These are phyloP conservation scores for Pythium insidiosum DNA, from an alignment of 352 stramenopile genomes.

Conservation along the genomic window DNA sequence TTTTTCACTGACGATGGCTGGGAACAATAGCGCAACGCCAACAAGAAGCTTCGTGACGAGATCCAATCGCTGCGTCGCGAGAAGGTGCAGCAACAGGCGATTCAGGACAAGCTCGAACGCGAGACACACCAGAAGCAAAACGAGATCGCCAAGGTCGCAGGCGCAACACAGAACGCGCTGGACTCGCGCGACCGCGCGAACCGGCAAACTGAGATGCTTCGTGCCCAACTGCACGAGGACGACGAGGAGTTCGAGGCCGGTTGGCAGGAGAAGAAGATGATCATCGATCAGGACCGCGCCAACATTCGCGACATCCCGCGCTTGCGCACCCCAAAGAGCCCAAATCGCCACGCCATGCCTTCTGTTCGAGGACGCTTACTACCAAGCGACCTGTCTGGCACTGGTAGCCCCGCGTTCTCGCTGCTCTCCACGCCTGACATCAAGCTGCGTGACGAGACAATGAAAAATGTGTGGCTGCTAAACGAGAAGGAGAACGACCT, in stretches of 20 bases:
- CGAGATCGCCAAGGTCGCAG: conserved; percentile 70
- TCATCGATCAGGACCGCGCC: conserved; percentile 80
- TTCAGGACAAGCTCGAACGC: conserved; percentile 72
- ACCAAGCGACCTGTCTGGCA: conserved; percentile 9
- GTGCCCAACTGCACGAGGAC: conserved; percentile 71
- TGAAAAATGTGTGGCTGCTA: conserved; percentile 67
- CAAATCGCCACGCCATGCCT: conserved; percentile 19
- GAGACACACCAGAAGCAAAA: conserved; percentile 81
- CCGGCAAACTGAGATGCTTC: conserved; percentile 67
- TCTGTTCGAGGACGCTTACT: conserved; percentile 2
- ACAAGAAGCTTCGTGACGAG: conserved; percentile 73
- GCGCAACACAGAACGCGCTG: conserved; percentile 72
- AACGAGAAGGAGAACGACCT: conserved; percentile 74
- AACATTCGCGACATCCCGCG: conserved; percentile 70
- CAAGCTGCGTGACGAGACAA: conserved; percentile 66
- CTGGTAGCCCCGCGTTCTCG: conserved; percentile 32
- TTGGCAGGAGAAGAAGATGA: conserved; percentile 75
- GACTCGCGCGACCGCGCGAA: conserved; percentile 81
- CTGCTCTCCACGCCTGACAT: conserved; percentile 55
- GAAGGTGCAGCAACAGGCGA: conserved; percentile 67
- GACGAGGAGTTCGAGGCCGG: conserved; percentile 77
- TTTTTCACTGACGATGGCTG: neutral
- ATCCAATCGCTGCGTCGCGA: conserved; percentile 74
- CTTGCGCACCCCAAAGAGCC: conserved; percentile 51
- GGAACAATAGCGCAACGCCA: conserved; percentile 41